A percentile compares a stretch with the other conserved stretches of the same genome.
Conservation (phyloP, 2,329 filamentous ascomycete species). For the Alternaria novae-zelandiae region DNA sequence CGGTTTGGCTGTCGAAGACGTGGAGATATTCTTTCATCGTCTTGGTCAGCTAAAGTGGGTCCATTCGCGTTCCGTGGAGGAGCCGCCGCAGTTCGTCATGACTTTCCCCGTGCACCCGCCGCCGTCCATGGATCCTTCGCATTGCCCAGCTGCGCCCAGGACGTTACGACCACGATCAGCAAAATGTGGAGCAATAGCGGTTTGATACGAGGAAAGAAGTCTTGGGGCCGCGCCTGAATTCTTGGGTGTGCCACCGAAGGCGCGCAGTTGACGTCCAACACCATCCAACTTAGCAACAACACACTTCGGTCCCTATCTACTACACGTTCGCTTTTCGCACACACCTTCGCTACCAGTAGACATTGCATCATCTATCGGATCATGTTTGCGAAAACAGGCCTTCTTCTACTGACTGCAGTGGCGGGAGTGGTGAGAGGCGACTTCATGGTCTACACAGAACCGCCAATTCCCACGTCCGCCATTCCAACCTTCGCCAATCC, state of each 20-base stretch:
- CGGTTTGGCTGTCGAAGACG: background rate
- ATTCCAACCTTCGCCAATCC: constrained; percentile 34
- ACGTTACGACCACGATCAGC: constrained; percentile 7
- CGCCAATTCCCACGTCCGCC: constrained; percentile 35
- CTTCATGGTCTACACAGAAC: constrained; percentile 42
- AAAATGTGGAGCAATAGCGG: constrained; percentile 17
- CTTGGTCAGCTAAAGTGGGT: background rate
- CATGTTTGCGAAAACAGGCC: constrained; percentile 21
- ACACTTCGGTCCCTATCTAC: background rate
- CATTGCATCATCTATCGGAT: background rate
- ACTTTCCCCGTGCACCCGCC: background rate
- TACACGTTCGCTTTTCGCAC: background rate
- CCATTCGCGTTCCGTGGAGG: background rate
- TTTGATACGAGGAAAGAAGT: constrained; percentile 17
- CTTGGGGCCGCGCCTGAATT: constrained; percentile 8
- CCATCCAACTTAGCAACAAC: background rate
- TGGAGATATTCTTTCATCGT: background rate
- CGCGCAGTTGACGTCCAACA: background rate
- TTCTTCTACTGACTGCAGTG: constrained; percentile 23
- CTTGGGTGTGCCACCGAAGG: constrained; percentile 4
- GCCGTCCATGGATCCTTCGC: background rate
- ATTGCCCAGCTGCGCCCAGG: constrained; percentile 3
- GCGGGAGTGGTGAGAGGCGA: constrained; percentile 26
- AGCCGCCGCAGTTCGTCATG: background rate
- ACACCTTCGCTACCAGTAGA: background rate